Evolutionary conservation across 345 rosid species (phyloP), one percentile per base, ranked within the genome.

Genomic region (Rhodamnia rubescens): DNA sequence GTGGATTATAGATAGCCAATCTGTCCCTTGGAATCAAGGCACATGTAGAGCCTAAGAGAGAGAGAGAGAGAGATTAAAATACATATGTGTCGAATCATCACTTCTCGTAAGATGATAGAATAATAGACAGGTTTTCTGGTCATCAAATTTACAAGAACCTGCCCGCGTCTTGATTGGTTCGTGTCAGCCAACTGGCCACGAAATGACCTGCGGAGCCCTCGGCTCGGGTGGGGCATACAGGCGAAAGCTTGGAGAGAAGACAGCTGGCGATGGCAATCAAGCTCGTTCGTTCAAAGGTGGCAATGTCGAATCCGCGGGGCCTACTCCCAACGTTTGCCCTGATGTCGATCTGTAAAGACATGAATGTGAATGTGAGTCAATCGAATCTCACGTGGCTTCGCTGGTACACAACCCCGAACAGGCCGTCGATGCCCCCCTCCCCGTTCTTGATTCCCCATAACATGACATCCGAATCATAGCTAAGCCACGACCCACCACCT

Each of bases 351-450:
- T 18, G 80, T 36, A 1, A 69, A 69, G 52, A 50, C 52, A 50
- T 50, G 52, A 49, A 50, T 11, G 52, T 69, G 80, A 69, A 36
- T 18, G 80, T 18, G 80, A 69, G 80, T 69, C 80, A 36, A 69
- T 36, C 47, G 80, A 69, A 36, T 69, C 80, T 59, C 90, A 90
- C 92, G 52, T 91, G 93, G 91, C 90, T 83, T 84, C 90, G 92
- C 91, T 91, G 93, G 85, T 84, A 40, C 0, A 29, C 80, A 69
- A 0, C 69, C 47, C 49, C 61, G 42, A 24, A 40, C 44, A 32
- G 49, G 51, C 50, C 74, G 85, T 56, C 74, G 42, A 26, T 36
- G 85, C 40, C 53, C 42, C 47, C 78, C 47, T 18, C 26, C 78
- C 78, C 47, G 47, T 32, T 18, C 40, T 69, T 69, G 47, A 69